Conservation (phyloP, 495 filamentous ascomycete genomes). For the Penicillium salamii region DNA sequence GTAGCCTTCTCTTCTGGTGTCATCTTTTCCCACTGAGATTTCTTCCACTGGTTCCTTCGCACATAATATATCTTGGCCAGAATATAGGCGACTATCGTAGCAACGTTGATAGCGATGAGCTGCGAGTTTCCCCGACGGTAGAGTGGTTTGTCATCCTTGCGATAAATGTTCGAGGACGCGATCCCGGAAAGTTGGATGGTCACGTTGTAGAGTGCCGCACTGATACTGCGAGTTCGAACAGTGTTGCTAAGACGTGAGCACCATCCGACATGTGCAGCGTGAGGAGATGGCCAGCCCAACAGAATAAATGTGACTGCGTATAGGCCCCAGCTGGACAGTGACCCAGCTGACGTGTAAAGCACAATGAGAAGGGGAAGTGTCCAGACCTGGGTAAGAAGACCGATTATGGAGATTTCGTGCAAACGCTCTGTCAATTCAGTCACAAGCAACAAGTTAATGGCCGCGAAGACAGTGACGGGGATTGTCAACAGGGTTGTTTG, state of each 20-base stretch:
- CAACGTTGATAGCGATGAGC: conserved; percentile 44
- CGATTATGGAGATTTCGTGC: conserved; percentile 45
- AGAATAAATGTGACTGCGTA: conserved; percentile 56
- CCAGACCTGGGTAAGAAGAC: conserved; percentile 28
- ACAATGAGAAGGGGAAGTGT: conserved; percentile 35
- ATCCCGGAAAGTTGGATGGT: conserved; percentile 48
- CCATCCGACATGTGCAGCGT: conserved; percentile 31
- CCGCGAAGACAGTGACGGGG: conserved; percentile 46
- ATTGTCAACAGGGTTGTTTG: conserved; percentile 40
- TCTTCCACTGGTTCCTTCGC: conserved; percentile 29
- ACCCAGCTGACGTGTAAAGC: conserved; percentile 37
- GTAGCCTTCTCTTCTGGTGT: conserved; percentile 17
- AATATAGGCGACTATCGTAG: conserved; percentile 36
- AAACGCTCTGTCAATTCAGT: conserved; percentile 47
- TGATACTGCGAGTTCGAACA: conserved; percentile 53
- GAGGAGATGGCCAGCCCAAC: conserved; percentile 49
- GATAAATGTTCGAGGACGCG: conserved; percentile 53
- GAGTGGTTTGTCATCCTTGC: conserved; percentile 53
- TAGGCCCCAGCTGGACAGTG: conserved; percentile 49
- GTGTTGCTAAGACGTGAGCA: conserved; percentile 49
- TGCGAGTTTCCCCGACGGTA: conserved; percentile 51
- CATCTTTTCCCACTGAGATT: conserved; percentile 16
- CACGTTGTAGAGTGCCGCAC: conserved; percentile 54
- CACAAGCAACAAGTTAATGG: conserved; percentile 41
- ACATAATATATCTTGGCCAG: conserved; percentile 40